A percentile compares a stretch with the other conserved stretches of the same genome.
Conservation (phyloP, 176 grass and related monocot genomes). For the Elaeis guineensis region DNA sequence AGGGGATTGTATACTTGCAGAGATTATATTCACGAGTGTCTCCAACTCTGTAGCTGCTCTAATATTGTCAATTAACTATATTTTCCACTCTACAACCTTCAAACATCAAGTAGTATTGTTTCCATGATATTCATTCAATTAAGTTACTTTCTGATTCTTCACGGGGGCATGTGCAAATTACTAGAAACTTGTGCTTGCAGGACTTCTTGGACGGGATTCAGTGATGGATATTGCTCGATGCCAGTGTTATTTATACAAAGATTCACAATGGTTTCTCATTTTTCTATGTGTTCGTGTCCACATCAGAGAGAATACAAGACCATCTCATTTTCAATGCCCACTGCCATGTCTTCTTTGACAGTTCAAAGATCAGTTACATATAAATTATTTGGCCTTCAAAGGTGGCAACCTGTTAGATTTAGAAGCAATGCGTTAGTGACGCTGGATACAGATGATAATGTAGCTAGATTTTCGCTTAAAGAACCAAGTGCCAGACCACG, state of each 20-base stretch:
- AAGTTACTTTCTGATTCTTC: no score
- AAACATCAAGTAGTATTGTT: no score
- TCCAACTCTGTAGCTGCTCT: no score
- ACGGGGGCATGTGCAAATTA: neutral
- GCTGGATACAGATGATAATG: conserved; percentile 28
- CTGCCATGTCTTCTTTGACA: neutral
- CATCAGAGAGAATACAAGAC: neutral
- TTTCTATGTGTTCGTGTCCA: conserved; percentile 8
- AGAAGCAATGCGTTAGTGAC: conserved; percentile 30
- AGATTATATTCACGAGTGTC: no score
- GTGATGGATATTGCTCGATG: neutral
- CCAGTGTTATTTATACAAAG: neutral
- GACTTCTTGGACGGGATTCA: conserved; percentile 1
- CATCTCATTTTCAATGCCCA: neutral
- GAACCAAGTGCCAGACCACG: conserved; percentile 2
- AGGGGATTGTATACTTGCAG: no score
- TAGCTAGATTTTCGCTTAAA: conserved; percentile 34
- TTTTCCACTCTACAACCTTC: no score
- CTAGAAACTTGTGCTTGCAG: conserved; percentile 2
- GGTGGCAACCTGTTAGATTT: conserved; percentile 20
- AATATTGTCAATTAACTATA: no score
- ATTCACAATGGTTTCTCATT: neutral
- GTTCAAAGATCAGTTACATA: neutral
- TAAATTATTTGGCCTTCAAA: neutral
- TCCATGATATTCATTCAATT: no score